A percentile compares a stretch with the other conserved stretches of the same genome.
phyloP scores from a whole-genome alignment of 176 grass and related monocot species.

The Musa itinerans region DNA sequence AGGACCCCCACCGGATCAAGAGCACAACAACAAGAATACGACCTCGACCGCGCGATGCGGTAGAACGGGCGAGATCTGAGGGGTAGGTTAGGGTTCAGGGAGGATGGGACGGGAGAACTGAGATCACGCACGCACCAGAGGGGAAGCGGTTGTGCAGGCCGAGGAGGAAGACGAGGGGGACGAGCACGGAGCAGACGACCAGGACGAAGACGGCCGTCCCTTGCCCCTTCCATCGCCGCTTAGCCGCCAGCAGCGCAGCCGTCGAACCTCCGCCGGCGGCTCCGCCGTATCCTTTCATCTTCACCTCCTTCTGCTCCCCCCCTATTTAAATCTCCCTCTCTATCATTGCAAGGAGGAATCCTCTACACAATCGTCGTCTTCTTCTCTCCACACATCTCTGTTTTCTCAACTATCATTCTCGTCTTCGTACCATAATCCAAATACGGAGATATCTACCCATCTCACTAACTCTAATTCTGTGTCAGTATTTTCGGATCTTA shows the following conservation, averaged over 20 bases:
- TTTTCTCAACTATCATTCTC: too few relatives aligned
- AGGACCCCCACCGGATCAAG: too few relatives aligned
- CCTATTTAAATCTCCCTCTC: too few relatives aligned
- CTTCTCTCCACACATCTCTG: too few relatives aligned
- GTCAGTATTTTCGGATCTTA: too few relatives aligned
- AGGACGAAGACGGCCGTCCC: conserved; percentile 29
- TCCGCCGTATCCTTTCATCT: conserved; percentile 39
- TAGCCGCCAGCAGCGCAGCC: conserved; percentile 5
- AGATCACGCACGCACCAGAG: conserved; percentile 27
- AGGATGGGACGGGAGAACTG: neutral
- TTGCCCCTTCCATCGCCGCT: conserved; percentile 47
- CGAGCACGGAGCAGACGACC: conserved; percentile 41
- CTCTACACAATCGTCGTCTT: too few relatives aligned
- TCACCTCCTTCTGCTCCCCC: neutral
- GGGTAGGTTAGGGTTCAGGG: conserved; percentile 5
- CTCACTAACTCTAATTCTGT: too few relatives aligned
- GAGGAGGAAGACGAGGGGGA: conserved; percentile 52
- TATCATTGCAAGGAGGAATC: too few relatives aligned
- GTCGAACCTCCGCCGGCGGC: neutral
- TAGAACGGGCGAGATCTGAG: conserved; percentile 12
- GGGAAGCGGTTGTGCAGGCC: conserved; percentile 47
- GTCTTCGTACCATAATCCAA: too few relatives aligned
- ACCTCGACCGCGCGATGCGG: too few relatives aligned
- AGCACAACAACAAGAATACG: too few relatives aligned
- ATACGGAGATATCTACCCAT: too few relatives aligned